Evolutionary conservation across 148 eudicot species (phyloP).

Genomic region (Amaranthus palmeri): DNA sequence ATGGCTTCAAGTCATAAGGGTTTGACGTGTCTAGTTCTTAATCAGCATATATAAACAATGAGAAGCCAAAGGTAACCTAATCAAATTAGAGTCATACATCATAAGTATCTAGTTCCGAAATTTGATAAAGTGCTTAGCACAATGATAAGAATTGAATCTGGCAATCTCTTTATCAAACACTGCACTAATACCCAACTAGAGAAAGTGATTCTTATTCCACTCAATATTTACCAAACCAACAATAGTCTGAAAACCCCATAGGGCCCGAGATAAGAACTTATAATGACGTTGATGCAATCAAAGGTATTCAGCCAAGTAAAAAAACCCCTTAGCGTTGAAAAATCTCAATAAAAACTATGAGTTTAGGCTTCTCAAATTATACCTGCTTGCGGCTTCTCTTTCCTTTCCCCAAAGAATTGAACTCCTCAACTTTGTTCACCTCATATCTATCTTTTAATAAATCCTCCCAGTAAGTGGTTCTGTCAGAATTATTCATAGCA

Average conservation of each 20-base stretch:
- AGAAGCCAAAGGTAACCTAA: background rate
- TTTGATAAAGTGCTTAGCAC: background rate
- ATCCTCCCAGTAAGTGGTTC: constrained; percentile 82
- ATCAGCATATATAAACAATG: background rate
- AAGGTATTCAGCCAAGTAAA: background rate
- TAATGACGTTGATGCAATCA: background rate
- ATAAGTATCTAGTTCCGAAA: background rate
- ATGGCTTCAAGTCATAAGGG: background rate
- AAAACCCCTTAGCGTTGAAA: background rate
- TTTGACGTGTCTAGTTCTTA: background rate
- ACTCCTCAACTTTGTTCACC: constrained; percentile 78
- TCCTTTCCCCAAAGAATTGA: constrained; percentile 88
- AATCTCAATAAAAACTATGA: background rate
- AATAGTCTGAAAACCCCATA: background rate
- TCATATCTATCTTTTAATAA: constrained; percentile 72
- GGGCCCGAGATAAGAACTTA: background rate
- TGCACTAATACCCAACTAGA: background rate
- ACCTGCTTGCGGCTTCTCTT: constrained; percentile 99
- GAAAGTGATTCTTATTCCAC: background rate
- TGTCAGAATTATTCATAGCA: constrained; percentile 48
- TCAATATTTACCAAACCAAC: background rate
- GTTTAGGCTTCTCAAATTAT: constrained; percentile 1
- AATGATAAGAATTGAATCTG: background rate
- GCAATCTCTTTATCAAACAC: background rate
- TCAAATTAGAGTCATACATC: background rate